phyloP scores from a whole-genome alignment of 352 stramenopile species.

The Globisporangium radiosum region DNA sequence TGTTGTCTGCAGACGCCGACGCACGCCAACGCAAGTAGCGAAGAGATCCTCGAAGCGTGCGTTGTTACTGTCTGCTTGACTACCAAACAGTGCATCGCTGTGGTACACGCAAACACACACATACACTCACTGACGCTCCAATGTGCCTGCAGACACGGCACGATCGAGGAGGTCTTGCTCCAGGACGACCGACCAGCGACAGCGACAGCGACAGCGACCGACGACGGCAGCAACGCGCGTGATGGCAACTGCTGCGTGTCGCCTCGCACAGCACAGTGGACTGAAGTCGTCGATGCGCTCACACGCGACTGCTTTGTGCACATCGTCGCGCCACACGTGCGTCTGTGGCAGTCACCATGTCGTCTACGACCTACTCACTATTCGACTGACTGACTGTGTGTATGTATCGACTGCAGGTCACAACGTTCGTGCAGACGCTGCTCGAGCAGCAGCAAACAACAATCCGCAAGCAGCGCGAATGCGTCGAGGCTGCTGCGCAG shows the following conservation, averaged over 20 bases:
- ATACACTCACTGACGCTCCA: too few species aligned
- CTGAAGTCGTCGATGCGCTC: slow-evolving; percentile 31
- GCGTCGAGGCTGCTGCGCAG: slow-evolving; percentile 16
- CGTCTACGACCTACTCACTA: background rate
- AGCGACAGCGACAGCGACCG: slow-evolving; percentile 1
- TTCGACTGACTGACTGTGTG: background rate
- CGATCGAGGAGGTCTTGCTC: background rate
- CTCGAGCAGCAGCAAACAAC: slow-evolving; percentile 23
- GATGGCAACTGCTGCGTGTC: slow-evolving; percentile 4
- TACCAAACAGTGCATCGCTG: too few species aligned
- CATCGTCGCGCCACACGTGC: slow-evolving; percentile 18
- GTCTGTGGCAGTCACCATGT: background rate
- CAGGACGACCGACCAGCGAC: background rate
- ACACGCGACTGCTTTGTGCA: slow-evolving; percentile 30
- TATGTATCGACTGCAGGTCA: slow-evolving; percentile 14
- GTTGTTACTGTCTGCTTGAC: background rate
- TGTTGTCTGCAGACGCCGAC: slow-evolving; percentile 2
- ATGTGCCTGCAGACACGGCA: background rate
- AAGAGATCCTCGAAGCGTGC: slow-evolving; percentile 21
- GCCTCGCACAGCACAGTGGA: slow-evolving; percentile 16
- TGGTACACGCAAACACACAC: too few species aligned
- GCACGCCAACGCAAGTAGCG: slow-evolving; percentile 8
- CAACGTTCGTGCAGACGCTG: slow-evolving; percentile 27
- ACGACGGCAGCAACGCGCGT: slow-evolving; percentile 4
- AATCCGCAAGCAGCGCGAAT: slow-evolving; percentile 18